A percentile compares a stretch with the other conserved stretches of the same genome.
Conservation (phyloP, 306 rosid genomes). For the Leucaena leucocephala region DNA sequence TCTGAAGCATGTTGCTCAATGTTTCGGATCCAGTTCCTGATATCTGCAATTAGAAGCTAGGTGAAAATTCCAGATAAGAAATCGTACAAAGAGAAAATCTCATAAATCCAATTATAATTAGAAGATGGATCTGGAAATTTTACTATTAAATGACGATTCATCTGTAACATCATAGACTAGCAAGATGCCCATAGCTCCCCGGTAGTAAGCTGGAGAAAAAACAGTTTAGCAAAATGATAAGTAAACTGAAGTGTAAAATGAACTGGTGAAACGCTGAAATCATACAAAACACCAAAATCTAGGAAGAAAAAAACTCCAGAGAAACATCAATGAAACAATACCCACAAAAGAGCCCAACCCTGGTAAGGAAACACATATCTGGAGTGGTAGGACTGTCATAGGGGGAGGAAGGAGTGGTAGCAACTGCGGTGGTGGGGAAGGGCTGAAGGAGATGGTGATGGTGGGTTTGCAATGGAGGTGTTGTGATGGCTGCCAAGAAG, state of each 20-base stretch:
- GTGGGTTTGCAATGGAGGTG: too few species aligned
- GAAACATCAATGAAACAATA: constrained; percentile 24
- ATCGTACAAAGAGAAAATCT: constrained; percentile 25
- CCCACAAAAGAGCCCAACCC: background rate
- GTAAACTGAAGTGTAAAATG: background rate
- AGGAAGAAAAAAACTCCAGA: background rate
- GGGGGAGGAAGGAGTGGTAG: too few species aligned
- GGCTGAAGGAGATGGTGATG: too few species aligned
- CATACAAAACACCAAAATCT: background rate
- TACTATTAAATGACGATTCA: constrained; percentile 96
- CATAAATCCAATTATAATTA: constrained; percentile 29
- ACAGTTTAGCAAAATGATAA: constrained; percentile 1
- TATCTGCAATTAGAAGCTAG: constrained; percentile 60
- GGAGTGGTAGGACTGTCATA: background rate
- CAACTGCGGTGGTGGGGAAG: too few species aligned
- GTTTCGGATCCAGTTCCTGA: constrained; percentile 94
- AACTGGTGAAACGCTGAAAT: background rate
- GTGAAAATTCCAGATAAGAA: constrained; percentile 28
- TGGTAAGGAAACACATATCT: background rate
- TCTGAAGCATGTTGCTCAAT: constrained; percentile 98
- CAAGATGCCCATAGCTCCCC: constrained; percentile 98
- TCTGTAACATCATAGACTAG: constrained; percentile 94
- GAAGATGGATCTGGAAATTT: constrained; percentile 29
- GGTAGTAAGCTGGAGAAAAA: constrained; percentile 80
- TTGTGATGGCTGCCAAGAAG: too few species aligned